Conservation (phyloP, 331 rosid genomes). For the Malus hybrid region DNA sequence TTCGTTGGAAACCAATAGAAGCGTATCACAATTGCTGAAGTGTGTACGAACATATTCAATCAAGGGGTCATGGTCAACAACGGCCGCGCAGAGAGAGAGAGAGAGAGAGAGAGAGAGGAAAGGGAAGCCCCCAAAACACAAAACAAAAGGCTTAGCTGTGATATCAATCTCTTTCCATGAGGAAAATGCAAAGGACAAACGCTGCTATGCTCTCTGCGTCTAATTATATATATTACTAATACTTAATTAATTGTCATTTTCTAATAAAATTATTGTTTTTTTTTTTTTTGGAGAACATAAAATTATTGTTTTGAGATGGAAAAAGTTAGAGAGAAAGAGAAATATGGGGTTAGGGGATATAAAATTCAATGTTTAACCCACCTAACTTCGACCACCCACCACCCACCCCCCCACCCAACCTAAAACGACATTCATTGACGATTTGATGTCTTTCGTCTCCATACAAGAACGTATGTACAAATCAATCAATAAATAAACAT, state of each 20-base stretch:
- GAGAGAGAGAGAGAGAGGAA: not conserved
- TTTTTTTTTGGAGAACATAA: too few relatives aligned
- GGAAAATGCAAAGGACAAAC: conserved; percentile 4
- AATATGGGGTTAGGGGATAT: not conserved
- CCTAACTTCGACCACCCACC: conserved; percentile 2
- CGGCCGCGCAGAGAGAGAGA: conserved; percentile 15
- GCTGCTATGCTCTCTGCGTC: not conserved
- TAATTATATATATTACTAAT: not conserved
- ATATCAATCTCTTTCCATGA: conserved; percentile 2
- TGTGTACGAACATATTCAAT: not conserved
- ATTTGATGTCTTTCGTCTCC: not conserved
- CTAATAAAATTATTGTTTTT: not conserved
- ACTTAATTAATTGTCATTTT: not conserved
- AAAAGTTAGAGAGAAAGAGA: not conserved
- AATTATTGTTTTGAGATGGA: not conserved
- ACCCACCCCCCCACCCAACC: conserved; percentile 16
- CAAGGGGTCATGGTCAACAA: conserved; percentile 28
- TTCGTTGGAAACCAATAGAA: not conserved
- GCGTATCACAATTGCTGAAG: not conserved
- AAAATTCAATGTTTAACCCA: conserved; percentile 5
- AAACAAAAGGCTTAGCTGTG: conserved; percentile 13
- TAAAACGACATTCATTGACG: conserved; percentile 12
- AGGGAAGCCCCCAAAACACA: not conserved
- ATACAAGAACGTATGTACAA: too few relatives aligned
- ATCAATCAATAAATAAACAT: too few relatives aligned